phyloP scores from a whole-genome alignment of 306 rosid species.

The Geum urbanum region DNA sequence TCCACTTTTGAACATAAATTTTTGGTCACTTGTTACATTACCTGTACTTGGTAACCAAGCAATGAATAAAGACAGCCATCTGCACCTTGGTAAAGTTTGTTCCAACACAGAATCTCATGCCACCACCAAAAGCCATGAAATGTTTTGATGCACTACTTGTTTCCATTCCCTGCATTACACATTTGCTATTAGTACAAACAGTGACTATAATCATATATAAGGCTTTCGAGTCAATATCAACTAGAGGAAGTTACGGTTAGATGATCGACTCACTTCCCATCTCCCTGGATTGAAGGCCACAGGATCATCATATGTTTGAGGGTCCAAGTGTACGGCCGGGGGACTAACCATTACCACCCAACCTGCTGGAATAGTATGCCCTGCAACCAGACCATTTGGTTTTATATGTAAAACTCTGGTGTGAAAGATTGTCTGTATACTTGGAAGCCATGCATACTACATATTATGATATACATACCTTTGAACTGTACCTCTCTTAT shows the following conservation, averaged over 20 bases:
- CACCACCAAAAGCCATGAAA: constrained; percentile 99
- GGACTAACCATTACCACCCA: constrained; percentile 99
- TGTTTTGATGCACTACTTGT: constrained; percentile 55
- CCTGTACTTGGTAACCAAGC: constrained; percentile 83
- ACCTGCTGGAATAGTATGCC: constrained; percentile 81
- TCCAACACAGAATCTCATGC: constrained; percentile 97
- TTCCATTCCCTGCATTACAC: constrained; percentile 54
- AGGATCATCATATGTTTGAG: constrained; percentile 71
- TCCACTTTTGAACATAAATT: neutral
- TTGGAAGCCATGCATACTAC: neutral
- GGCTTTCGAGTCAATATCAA: constrained; percentile 2
- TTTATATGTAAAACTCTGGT: constrained; percentile 22
- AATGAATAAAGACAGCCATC: constrained; percentile 90
- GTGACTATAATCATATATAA: constrained; percentile 4
- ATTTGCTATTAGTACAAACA: constrained; percentile 14
- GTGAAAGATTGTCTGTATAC: neutral
- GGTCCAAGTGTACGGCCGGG: constrained; percentile 90
- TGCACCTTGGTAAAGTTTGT: constrained; percentile 91
- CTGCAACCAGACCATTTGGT: constrained; percentile 36
- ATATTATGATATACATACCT: constrained; percentile 42
- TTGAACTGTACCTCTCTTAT: constrained; percentile 62
- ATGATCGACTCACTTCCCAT: constrained; percentile 60
- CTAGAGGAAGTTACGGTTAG: neutral
- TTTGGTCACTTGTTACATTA: constrained; percentile 13
- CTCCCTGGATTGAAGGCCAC: constrained; percentile 77